Evolutionary conservation across 148 eudicot genomes (phyloP), one percentile per base, ranked within the genome.

Genomic region (Simmondsia chinensis): DNA sequence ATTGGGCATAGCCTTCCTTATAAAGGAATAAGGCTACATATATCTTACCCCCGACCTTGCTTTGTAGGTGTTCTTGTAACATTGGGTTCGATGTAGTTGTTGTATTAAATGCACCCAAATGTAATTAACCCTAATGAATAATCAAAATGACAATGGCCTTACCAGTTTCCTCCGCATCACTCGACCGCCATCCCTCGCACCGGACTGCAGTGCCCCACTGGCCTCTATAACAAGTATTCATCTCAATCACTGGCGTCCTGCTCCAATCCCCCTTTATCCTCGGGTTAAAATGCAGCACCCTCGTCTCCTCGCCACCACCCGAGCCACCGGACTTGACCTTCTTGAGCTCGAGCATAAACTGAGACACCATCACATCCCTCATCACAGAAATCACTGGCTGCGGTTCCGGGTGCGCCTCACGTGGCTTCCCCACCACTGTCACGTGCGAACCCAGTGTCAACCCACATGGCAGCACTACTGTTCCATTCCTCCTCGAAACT

Each of bases 221-320:
- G 42, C 78, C 74, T 39, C 94, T 45, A 63, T 76, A 87, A 54
- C 87, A 86, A 8, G 81, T 63, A 33, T 86, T 86, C 66, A 68
- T 72, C 83, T 86, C 96, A 42, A 81, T 82, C 15, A 86, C 87
- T 1, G 93, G 75, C 43, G 53, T 64, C 11, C 66, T 81, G 13
- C 87, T 86, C 80, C 85, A 86, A 69, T 86, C 96, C 20, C 96
- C 96, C 52, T 68, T 71, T 27, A 82, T 59, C 77, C 96, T 63
- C 0, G 96, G 96, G 66, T 86, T 86, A 37, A 86, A 86, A 79
- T 86, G 96, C 53, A 86, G 46, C 14, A 86, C 57, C 63, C 79
- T 60, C 1, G 79, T 67, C 20, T 75, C 69, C 24, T 62, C n/a
- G n/a, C 89, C 59, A 72, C 85, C 9, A 75, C 76, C 14, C 50